phyloP scores from a whole-genome alignment of 2,329 filamentous ascomycete species.

The Coniochaeta pulveracea region DNA sequence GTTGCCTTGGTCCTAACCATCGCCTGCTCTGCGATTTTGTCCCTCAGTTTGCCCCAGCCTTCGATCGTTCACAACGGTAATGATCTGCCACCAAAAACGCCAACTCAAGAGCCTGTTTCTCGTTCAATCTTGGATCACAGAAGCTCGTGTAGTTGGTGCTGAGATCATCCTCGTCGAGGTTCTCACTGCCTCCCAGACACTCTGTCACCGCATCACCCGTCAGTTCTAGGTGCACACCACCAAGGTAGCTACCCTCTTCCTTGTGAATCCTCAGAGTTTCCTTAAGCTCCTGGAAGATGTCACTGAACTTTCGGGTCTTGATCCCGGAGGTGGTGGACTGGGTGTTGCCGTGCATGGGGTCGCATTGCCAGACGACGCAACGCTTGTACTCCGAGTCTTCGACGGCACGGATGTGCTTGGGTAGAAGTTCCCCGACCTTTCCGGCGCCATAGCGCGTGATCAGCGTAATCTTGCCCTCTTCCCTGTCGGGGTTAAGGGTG shows the following conservation, averaged over 20 bases:
- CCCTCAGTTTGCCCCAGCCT: too few relatives aligned
- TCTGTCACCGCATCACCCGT: slow-evolving; percentile 96
- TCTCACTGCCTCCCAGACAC: slow-evolving; percentile 84
- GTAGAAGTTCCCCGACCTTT: slow-evolving; percentile 65
- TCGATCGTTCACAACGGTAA: slow-evolving; percentile 33
- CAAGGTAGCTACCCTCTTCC: slow-evolving; percentile 73
- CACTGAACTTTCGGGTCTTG: slow-evolving; percentile 85
- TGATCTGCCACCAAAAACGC: slow-evolving; percentile 88
- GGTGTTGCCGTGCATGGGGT: slow-evolving; percentile 93
- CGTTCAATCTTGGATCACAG: slow-evolving; percentile 90
- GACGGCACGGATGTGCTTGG: slow-evolving; percentile 79
- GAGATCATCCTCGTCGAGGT: slow-evolving; percentile 77
- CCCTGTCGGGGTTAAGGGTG: slow-evolving; percentile 69
- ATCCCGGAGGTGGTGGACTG: slow-evolving; percentile 60
- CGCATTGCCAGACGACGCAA: slow-evolving; percentile 88
- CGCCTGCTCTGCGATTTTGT: too few relatives aligned
- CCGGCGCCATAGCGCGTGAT: slow-evolving; percentile 88
- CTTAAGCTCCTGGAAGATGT: slow-evolving; percentile 80
- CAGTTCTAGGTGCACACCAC: slow-evolving; percentile 88
- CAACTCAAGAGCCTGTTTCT: slow-evolving; percentile 93
- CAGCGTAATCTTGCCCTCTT: slow-evolving; percentile 86
- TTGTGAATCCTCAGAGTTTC: slow-evolving; percentile 79
- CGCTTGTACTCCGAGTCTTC: slow-evolving; percentile 59
- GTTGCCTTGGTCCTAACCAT: too few relatives aligned
- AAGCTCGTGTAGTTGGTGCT: slow-evolving; percentile 89